These are phyloP conservation scores for Micractinium sp. DNA, from an alignment of 139 green algal genomes.

Conservation along the genomic window DNA sequence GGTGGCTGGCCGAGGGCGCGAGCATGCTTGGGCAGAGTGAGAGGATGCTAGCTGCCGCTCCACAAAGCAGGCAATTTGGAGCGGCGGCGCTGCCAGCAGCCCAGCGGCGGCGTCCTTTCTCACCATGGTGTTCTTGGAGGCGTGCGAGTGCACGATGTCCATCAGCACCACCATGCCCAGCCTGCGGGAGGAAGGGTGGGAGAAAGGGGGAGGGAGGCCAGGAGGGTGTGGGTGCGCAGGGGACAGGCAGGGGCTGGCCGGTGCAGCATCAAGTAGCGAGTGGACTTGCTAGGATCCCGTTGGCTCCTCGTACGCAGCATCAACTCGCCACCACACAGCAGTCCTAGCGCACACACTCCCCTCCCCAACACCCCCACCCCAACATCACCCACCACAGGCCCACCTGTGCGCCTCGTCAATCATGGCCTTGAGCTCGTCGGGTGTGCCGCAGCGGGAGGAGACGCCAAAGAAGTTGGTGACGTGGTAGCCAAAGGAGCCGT, in stretches of 20 bases:
- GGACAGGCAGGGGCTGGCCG: neutral
- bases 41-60: no score
- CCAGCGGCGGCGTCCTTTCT: neutral
- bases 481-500: conserved; percentile 88
- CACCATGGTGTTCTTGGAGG: conserved; percentile 80
- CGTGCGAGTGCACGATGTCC: conserved; percentile 92
- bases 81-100: neutral
- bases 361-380: neutral
- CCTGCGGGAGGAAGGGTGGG: no score
- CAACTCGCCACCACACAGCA: no score
- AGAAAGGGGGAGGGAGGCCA: conserved; percentile 21
- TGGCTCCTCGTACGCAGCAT: no score
- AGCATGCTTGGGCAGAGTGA: neutral
- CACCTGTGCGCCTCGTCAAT: conserved; percentile 90
- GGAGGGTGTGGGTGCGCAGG: conserved; percentile 2
- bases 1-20: neutral
- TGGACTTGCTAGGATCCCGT: no score
- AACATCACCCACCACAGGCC: neutral
- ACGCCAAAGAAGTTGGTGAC: conserved; percentile 99
- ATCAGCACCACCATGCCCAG: conserved; percentile 89
- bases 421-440: conserved; percentile 97
- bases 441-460: conserved; percentile 90
- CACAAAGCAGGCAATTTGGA: neutral
- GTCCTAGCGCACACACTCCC: no score
- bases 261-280: no score